These are phyloP conservation scores for Nidularia pulvinata DNA, from an alignment of 768 basidiomycete species.

Conservation along the genomic window DNA sequence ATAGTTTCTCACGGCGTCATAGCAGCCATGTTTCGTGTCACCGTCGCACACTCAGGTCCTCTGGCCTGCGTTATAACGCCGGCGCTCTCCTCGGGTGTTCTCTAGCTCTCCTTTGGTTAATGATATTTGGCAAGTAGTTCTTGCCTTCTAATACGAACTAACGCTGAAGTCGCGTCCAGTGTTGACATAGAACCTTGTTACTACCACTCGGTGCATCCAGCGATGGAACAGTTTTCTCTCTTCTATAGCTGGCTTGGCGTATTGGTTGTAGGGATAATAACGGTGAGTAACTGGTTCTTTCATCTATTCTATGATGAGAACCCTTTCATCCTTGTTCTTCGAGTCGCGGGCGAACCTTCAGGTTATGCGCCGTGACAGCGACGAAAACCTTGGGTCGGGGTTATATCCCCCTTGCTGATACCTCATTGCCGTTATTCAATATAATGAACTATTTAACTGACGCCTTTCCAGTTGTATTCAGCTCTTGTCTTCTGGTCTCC, in stretches of 20 bases:
- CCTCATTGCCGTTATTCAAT: not conserved
- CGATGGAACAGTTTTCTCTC: conserved; percentile 11
- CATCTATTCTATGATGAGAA: conserved; percentile 46
- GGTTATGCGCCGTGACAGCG: conserved; percentile 58
- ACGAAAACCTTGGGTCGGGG: conserved; percentile 62
- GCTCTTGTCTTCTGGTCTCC: conserved; percentile 79
- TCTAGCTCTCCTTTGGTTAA: not conserved
- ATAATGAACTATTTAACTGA: conserved; percentile 9
- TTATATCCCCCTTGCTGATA: conserved; percentile 34
- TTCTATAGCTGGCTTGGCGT: conserved; percentile 33
- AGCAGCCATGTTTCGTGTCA: not conserved
- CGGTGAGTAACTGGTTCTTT: conserved; percentile 30
- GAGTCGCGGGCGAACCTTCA: conserved; percentile 60
- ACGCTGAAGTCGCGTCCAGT: no score
- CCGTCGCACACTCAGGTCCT: not conserved
- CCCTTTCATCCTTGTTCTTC: conserved; percentile 93
- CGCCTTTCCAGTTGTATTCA: conserved; percentile 57
- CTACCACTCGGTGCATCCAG: no score
- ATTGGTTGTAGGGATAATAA: conserved; percentile 23
- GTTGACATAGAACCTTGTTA: no score
- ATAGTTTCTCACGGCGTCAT: conserved; percentile 11
- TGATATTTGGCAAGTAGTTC: not conserved
- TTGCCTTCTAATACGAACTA: not conserved
- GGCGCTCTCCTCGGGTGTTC: not conserved
- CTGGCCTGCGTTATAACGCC: not conserved